Conservation (phyloP, 2,329 filamentous ascomycete genomes). For the Ophiostoma sp. region DNA sequence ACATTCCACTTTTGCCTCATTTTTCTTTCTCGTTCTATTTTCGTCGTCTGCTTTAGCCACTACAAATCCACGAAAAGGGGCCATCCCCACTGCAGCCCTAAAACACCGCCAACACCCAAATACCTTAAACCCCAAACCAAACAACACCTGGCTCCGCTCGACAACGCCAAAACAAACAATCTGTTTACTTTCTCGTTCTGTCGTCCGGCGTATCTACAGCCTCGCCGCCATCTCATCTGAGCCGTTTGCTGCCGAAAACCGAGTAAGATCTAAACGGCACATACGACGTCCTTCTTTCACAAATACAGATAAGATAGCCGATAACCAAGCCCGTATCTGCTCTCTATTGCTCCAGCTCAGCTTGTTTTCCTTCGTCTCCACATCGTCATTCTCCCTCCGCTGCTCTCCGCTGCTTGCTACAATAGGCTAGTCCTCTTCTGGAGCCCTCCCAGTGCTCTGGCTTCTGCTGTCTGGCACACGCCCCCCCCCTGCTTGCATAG, state of each 20-base stretch:
- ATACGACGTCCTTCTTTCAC: neutral
- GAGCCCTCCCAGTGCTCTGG: constrained; percentile 1
- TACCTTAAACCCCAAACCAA: neutral
- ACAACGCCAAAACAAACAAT: neutral
- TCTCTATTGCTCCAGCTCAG: neutral
- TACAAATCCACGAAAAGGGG: constrained; percentile 3
- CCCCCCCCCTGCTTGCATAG: constrained; percentile 18
- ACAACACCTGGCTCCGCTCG: neutral
- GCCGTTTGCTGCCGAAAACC: neutral
- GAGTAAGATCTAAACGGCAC: neutral
- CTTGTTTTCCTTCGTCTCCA: constrained; percentile 12
- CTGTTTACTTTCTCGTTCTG: neutral
- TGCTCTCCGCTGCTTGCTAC: constrained; percentile 9
- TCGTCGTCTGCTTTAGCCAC: neutral
- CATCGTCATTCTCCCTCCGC: constrained; percentile 10
- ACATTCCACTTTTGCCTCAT: constrained; percentile 18
- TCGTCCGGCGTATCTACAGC: neutral
- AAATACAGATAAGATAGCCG: neutral
- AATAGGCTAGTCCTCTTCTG: neutral
- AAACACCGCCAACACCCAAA: neutral
- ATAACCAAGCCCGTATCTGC: neutral
- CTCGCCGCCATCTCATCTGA: neutral
- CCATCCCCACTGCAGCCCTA: constrained; percentile 8
- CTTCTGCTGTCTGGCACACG: neutral
- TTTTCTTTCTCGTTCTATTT: neutral